These are phyloP conservation scores for Nitzschia sp. DNA, from an alignment of 108 stramenopile genomes.

Conservation along the genomic window DNA sequence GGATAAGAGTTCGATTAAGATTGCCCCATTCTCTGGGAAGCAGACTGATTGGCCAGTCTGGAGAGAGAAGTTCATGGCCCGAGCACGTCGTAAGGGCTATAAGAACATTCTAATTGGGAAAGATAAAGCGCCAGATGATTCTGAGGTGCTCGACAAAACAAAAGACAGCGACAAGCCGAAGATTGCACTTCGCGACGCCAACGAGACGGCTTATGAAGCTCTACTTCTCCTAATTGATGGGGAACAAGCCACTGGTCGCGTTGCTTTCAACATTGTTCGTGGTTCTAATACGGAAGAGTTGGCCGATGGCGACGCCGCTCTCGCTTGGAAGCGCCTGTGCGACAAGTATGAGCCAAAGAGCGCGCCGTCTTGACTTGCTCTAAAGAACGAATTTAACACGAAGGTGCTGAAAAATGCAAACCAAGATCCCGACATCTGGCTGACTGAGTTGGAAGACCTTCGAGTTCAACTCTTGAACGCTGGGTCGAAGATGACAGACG, in stretches of 20 bases:
- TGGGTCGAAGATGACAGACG: not conserved
- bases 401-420: not conserved
- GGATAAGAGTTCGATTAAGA: not conserved
- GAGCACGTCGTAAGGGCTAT: not conserved
- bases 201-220: not conserved
- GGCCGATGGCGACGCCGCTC: not conserved
- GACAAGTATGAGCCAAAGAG: conserved; percentile 2
- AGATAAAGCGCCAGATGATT: not conserved
- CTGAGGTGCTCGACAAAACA: too few species aligned
- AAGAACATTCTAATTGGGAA: not conserved
- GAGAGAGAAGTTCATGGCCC: conserved; percentile 8
- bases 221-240: not conserved
- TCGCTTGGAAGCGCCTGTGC: conserved; percentile 1
- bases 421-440: not conserved
- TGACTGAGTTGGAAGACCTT: conserved; percentile 2
- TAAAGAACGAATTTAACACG: not conserved
- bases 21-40: not conserved
- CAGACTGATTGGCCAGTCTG: not conserved
- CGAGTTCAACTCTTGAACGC: not conserved
- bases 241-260: not conserved
- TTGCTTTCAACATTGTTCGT: not conserved
- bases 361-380: too few species aligned
- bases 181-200: not conserved
- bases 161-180: not conserved
- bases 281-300: not conserved